phyloP scores from a whole-genome alignment of 129 eudicot species.

The Gnaphalium uliginosum region DNA sequence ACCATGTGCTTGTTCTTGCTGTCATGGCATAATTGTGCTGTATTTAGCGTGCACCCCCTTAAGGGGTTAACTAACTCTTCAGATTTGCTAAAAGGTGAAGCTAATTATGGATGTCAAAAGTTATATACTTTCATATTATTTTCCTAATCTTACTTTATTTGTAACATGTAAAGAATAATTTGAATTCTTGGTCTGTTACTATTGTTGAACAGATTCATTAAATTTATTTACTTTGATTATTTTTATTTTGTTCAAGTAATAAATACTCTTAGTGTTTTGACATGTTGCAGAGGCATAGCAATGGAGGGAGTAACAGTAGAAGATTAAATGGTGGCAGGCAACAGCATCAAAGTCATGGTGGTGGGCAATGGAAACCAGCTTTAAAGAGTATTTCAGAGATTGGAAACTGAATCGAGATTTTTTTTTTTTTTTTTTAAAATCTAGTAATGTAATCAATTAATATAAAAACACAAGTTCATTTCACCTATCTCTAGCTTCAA shows the following conservation, averaged over 20 bases:
- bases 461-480: constrained; percentile 1
- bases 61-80: constrained; percentile 10
- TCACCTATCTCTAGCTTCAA: not conserved
- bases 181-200: not conserved
- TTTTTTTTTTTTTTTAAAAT: not conserved
- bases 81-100: not conserved
- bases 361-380: constrained; percentile 81
- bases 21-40: constrained; percentile 35
- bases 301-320: constrained; percentile 21
- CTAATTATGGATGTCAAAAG: constrained; percentile 10
- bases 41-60: not conserved
- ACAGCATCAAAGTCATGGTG: constrained; percentile 28
- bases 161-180: not conserved
- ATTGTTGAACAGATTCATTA: not conserved
- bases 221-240: no score
- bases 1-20: constrained; percentile 31
- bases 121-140: not conserved
- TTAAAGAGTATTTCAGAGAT: constrained; percentile 74
- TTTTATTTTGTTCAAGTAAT: no score
- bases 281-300: constrained; percentile 29
- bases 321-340: constrained; percentile 37
- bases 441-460: not conserved
- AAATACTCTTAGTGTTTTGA: no score
- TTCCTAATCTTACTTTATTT: not conserved
- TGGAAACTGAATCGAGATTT: constrained; percentile 33